Conservation (phyloP, 2,329 filamentous ascomycete genomes). For the Shiraia bambusicola region DNA sequence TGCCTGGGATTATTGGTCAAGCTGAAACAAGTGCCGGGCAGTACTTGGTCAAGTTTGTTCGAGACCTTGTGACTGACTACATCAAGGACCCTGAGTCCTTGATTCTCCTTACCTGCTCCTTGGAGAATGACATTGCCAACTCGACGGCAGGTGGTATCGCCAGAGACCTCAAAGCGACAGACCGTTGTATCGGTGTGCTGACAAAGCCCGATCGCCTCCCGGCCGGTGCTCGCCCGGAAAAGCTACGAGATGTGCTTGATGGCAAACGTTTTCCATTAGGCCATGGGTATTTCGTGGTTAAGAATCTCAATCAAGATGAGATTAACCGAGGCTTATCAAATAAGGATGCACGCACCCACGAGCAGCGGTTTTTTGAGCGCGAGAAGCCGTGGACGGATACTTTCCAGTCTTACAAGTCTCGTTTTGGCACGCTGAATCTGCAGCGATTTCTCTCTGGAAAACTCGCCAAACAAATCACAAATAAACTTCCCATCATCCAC, state of each 20-base stretch:
- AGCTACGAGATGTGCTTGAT: constrained; percentile 64
- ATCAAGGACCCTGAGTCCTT: constrained; percentile 69
- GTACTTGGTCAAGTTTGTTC: constrained; percentile 68
- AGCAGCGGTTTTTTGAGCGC: constrained; percentile 53
- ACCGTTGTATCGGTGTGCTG: constrained; percentile 59
- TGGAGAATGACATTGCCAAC: constrained; percentile 76
- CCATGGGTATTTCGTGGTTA: constrained; percentile 77
- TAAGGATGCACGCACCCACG: constrained; percentile 50
- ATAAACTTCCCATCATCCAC: constrained; percentile 47
- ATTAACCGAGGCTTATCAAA: constrained; percentile 50
- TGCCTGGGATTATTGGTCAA: constrained; percentile 79
- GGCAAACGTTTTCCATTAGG: constrained; percentile 64
- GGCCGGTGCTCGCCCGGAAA: constrained; percentile 49
- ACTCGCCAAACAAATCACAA: constrained; percentile 48
- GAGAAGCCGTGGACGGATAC: constrained; percentile 49
- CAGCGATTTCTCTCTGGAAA: constrained; percentile 52
- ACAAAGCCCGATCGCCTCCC: constrained; percentile 80
- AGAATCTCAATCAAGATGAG: constrained; percentile 60
- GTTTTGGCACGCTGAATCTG: constrained; percentile 57
- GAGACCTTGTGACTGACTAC: constrained; percentile 69
- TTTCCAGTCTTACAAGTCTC: constrained; percentile 43
- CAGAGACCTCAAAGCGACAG: constrained; percentile 42
- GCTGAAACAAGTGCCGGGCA: constrained; percentile 50
- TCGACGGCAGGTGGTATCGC: constrained; percentile 67
- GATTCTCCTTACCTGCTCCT: constrained; percentile 73